A percentile compares a stretch with the other conserved stretches of the same genome.
Evolutionary conservation across 2,329 filamentous ascomycete species (phyloP).

Genomic region (Boeremia exigua): DNA sequence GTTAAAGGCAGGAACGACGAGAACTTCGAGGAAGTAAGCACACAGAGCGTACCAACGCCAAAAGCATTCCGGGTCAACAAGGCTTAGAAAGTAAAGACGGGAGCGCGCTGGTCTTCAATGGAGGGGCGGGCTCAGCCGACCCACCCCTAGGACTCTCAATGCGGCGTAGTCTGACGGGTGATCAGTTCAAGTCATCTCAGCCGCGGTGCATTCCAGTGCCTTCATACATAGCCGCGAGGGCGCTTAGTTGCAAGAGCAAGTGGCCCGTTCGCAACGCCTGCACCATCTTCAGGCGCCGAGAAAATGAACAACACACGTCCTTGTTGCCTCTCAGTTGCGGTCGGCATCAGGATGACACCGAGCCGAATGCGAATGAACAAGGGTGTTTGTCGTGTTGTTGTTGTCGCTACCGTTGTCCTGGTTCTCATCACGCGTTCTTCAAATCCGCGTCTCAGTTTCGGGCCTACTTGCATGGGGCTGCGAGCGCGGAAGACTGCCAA

Average conservation of each 20-base stretch:
- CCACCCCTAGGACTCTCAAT: background rate
- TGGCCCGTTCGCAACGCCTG: background rate
- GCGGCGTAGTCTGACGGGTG: background rate
- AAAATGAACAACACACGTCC: too few species aligned
- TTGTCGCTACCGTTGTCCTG: background rate
- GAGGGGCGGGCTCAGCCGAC: background rate
- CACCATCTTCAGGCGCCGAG: background rate
- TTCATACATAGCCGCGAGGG: background rate
- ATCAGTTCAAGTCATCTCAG: background rate
- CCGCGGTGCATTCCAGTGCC: background rate
- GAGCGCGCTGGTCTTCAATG: conserved; percentile 1
- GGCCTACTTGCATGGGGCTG: background rate
- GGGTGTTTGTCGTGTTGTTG: background rate
- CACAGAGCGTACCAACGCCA: background rate
- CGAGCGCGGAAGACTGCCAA: background rate
- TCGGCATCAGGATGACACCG: too few species aligned
- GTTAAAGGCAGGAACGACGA: background rate
- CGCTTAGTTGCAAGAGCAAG: background rate
- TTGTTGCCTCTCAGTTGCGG: background rate
- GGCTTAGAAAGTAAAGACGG: background rate
- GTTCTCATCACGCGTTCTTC: background rate
- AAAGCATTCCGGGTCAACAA: background rate
- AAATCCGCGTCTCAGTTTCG: background rate
- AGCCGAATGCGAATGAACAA: background rate
- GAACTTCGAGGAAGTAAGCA: background rate